phyloP scores from a whole-genome alignment of 768 basidiomycete genomes.

The Tulasnella calospora region DNA sequence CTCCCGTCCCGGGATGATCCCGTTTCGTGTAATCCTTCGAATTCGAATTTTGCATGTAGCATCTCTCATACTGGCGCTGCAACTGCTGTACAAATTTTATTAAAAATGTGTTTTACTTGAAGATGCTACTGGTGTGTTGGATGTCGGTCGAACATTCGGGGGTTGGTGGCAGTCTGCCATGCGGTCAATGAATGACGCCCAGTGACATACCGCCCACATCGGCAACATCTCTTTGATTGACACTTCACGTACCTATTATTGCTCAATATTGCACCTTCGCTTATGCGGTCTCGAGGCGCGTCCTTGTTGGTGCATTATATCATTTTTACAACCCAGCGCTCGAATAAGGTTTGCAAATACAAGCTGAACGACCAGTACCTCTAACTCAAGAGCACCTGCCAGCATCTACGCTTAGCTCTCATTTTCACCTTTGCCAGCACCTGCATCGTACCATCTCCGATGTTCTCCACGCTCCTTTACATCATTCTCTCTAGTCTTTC shows the following conservation, averaged over 20 bases:
- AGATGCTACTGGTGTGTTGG: not conserved
- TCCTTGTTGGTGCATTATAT: not conserved
- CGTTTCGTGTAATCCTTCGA: not conserved
- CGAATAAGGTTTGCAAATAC: not conserved
- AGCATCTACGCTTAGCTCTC: not conserved
- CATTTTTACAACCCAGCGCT: not conserved
- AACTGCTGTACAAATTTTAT: not conserved
- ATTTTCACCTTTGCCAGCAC: not conserved
- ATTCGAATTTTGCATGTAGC: not conserved
- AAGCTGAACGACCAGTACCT: not conserved
- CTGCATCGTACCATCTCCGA: not conserved
- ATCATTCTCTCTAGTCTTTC: not conserved
- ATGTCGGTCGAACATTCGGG: not conserved
- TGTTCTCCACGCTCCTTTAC: not conserved
- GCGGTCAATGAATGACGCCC: too few species aligned
- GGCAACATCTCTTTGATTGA: too few species aligned
- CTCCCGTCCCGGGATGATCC: not conserved
- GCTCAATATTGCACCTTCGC: not conserved
- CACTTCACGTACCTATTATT: too few species aligned
- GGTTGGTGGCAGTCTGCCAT: too few species aligned
- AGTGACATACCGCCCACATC: too few species aligned
- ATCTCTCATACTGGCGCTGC: not conserved
- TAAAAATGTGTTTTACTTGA: not conserved
- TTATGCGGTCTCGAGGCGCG: not conserved
- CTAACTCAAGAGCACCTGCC: not conserved